A percentile compares a stretch with the other conserved stretches of the same genome.
These are phyloP conservation scores for Arxiozyma slooffiae DNA, from an alignment of 1,139 yeast species.

Conservation along the genomic window DNA sequence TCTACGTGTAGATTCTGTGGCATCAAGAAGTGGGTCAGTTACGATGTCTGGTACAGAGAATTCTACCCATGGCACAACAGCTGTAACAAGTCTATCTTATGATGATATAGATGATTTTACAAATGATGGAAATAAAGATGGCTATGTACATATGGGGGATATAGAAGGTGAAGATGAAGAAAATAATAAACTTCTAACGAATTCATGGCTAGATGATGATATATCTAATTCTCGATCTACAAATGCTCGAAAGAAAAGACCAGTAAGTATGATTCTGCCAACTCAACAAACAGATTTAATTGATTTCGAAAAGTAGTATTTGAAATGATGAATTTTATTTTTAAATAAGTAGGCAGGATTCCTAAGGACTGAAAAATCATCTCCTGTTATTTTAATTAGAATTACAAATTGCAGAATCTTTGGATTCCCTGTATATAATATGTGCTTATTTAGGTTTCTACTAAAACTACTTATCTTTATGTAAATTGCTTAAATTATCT, in stretches of 20 bases:
- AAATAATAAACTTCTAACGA: conserved; percentile 14
- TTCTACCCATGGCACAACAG: conserved; percentile 10
- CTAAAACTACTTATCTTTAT: too few species aligned
- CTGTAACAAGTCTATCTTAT: conserved; percentile 7
- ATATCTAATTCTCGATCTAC: not conserved
- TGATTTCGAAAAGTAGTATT: conserved; percentile 17
- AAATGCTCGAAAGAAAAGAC: not conserved
- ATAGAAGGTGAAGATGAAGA: conserved; percentile 12
- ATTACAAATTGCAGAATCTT: too few species aligned
- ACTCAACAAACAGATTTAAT: conserved; percentile 12
- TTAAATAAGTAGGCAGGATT: not conserved
- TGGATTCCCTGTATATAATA: not conserved
- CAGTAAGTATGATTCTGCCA: conserved; percentile 1
- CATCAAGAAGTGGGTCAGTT: conserved; percentile 15
- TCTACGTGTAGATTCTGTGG: conserved; percentile 60
- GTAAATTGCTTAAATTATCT: too few species aligned
- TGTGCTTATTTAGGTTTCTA: not conserved
- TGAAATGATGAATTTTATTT: not conserved
- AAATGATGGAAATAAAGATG: conserved; percentile 11
- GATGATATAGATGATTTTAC: conserved; percentile 25
- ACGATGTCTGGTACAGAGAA: conserved; percentile 13
- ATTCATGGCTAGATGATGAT: conserved; percentile 16
- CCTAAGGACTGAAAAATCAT: not conserved
- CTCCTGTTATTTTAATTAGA: not conserved
- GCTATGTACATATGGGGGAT: conserved; percentile 9